Percentiles rank a stretch among this genome's conserved stretches.
phyloP scores from a whole-genome alignment of 2,329 filamentous ascomycete genomes.

The Harringtonia lauricola region DNA sequence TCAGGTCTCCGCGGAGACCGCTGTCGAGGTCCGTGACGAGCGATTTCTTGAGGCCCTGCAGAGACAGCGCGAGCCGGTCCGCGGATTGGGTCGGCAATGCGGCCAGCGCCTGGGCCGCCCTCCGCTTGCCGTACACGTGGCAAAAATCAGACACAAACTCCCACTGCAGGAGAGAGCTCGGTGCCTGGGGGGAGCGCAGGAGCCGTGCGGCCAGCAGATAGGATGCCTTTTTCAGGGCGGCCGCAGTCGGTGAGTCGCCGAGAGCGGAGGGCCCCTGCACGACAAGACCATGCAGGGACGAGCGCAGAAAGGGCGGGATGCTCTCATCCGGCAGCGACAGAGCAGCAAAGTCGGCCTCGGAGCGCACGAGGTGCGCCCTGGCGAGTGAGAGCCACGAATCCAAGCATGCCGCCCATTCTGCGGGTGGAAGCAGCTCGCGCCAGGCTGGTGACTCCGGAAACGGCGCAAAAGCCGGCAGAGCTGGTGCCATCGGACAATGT shows the following conservation, averaged over 20 bases:
- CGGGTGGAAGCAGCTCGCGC: constrained; percentile 51
- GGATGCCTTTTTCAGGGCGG: constrained; percentile 46
- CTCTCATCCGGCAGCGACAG: constrained; percentile 45
- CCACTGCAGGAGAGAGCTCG: constrained; percentile 43
- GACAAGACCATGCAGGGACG: constrained; percentile 50
- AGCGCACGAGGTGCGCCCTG: constrained; percentile 50
- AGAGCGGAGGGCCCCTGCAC: constrained; percentile 22
- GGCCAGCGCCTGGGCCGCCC: constrained; percentile 37
- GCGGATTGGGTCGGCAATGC: constrained; percentile 41
- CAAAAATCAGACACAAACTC: constrained; percentile 58
- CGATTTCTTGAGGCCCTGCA: constrained; percentile 49
- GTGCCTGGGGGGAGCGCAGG: constrained; percentile 18
- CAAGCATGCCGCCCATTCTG: constrained; percentile 70
- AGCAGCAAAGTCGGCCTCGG: constrained; percentile 42
- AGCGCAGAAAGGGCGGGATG: constrained; percentile 50
- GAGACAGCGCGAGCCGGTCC: constrained; percentile 36
- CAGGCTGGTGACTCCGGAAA: constrained; percentile 57
- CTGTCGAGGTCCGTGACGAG: constrained; percentile 54
- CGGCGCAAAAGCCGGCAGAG: constrained; percentile 62
- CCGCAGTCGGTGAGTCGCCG: constrained; percentile 21
- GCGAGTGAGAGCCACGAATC: constrained; percentile 64
- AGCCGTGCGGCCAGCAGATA: constrained; percentile 55
- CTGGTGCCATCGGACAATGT: constrained; percentile 22
- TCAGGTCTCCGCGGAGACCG: constrained; percentile 43
- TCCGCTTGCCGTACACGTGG: constrained; percentile 54